Percentiles rank a stretch among this genome's conserved stretches.
phyloP scores from a whole-genome alignment of 2,329 filamentous ascomycete species.

The Fusarium sp. region DNA sequence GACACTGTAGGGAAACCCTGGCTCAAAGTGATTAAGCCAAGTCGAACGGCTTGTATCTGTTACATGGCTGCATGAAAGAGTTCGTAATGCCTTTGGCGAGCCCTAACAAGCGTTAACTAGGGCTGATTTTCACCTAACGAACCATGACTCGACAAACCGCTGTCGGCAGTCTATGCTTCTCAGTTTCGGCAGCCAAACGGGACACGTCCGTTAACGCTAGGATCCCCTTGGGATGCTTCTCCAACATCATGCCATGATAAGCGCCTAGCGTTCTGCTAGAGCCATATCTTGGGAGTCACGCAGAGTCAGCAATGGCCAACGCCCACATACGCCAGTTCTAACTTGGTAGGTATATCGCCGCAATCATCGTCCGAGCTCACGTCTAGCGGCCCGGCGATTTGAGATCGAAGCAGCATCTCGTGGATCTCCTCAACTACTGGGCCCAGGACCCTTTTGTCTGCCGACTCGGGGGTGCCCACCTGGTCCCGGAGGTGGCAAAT shows the following conservation, averaged over 20 bases:
- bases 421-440: slow-evolving; percentile 31
- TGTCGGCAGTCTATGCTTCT: slow-evolving; percentile 30
- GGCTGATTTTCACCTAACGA: slow-evolving; percentile 14
- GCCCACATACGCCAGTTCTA: slow-evolving; percentile 26
- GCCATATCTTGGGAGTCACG: slow-evolving; percentile 8
- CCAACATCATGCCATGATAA: slow-evolving; percentile 40
- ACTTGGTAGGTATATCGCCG: slow-evolving; percentile 24
- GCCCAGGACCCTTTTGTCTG: slow-evolving; percentile 25
- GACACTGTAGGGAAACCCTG: slow-evolving; percentile 17
- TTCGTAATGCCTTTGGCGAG: slow-evolving; percentile 10
- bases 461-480: slow-evolving; percentile 1
- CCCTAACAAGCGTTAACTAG: slow-evolving; percentile 21
- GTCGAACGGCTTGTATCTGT: slow-evolving; percentile 2
- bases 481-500: slow-evolving; percentile 11
- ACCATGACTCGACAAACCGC: slow-evolving; percentile 28
- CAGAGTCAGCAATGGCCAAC: slow-evolving; percentile 12
- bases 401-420: slow-evolving; percentile 38
- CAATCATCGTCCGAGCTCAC: slow-evolving; percentile 23
- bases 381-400: slow-evolving; percentile 29
- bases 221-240: slow-evolving; percentile 29
- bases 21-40: slow-evolving; percentile 16
- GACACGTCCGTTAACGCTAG: slow-evolving; percentile 13
- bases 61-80: slow-evolving; percentile 25
- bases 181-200: slow-evolving; percentile 29
- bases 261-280: slow-evolving; percentile 21